Evolutionary conservation across 371 early-diverging fungal species (phyloP).

Genomic region (Encephalitozoon romaleae): DNA sequence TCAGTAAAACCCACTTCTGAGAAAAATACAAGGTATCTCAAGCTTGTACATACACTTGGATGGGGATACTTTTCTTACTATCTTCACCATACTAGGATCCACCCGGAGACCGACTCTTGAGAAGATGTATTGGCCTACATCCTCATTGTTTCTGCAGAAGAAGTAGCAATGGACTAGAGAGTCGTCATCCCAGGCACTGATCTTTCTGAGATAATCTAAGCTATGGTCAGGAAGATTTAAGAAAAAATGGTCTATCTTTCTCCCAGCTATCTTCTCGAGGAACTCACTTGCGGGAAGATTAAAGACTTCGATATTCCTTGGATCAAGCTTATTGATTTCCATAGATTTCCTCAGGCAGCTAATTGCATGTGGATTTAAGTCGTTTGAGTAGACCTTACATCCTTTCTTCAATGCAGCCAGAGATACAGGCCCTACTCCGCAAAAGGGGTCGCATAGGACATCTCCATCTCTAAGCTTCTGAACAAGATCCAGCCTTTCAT

Average conservation of each 20-base stretch:
- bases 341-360: constrained; percentile 51
- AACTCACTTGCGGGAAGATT: constrained; percentile 54
- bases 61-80: constrained; percentile 59
- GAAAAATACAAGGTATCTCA: neutral
- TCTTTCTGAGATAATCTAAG: constrained; percentile 49
- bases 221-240: constrained; percentile 60
- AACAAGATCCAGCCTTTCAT: constrained; percentile 49
- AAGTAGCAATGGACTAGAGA: constrained; percentile 55
- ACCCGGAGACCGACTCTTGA: constrained; percentile 21
- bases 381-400: constrained; percentile 54
- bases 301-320: constrained; percentile 21
- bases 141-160: constrained; percentile 43
- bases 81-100: constrained; percentile 6
- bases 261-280: constrained; percentile 37
- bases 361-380: constrained; percentile 59
- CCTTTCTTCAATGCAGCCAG: constrained; percentile 52
- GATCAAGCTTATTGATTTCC: constrained; percentile 45
- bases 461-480: constrained; percentile 29
- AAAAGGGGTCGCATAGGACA: constrained; percentile 59
- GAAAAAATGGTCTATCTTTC: constrained; percentile 54
- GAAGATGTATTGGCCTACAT: constrained; percentile 12
- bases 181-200: neutral
- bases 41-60: constrained; percentile 57
- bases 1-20: neutral
- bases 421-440: constrained; percentile 61